phyloP scores from a whole-genome alignment of 208 protist species.

The Wallacemonas rigidus region DNA sequence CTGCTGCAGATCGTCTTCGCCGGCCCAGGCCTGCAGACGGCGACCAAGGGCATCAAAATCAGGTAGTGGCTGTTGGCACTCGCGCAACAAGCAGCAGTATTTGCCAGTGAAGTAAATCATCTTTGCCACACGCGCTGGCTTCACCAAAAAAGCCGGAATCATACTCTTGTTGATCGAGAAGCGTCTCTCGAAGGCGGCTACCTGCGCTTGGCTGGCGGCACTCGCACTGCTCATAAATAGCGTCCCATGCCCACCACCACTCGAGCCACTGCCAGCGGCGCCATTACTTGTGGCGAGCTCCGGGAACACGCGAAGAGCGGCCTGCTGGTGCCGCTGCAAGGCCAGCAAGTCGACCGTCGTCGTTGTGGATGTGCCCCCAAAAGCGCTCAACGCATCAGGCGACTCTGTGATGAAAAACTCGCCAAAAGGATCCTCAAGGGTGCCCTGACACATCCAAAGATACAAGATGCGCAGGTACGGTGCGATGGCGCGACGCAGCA shows the following conservation, averaged over 20 bases:
- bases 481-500: conserved; percentile 74
- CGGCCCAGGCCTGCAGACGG: conserved; percentile 62
- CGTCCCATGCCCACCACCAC: conserved; percentile 20
- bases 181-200: conserved; percentile 66
- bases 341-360: not conserved
- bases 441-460: conserved; percentile 83
- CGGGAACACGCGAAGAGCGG: conserved; percentile 8
- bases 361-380: conserved; percentile 15
- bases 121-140: conserved; percentile 63
- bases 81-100: conserved; percentile 89
- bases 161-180: conserved; percentile 86
- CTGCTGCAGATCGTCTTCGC: conserved; percentile 66
- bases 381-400: conserved; percentile 10
- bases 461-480: conserved; percentile 82
- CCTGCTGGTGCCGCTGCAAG: conserved; percentile 9
- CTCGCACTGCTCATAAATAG: conserved; percentile 12
- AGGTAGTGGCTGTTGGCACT: conserved; percentile 68
- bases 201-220: conserved; percentile 33
- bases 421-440: conserved; percentile 78
- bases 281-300: conserved; percentile 14
- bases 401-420: conserved; percentile 88
- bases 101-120: conserved; percentile 87
- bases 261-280: conserved; percentile 13
- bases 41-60: conserved; percentile 45
- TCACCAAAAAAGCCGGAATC: conserved; percentile 72